Conservation (phyloP, 2,329 filamentous ascomycete species). For the Dothistroma pini region DNA sequence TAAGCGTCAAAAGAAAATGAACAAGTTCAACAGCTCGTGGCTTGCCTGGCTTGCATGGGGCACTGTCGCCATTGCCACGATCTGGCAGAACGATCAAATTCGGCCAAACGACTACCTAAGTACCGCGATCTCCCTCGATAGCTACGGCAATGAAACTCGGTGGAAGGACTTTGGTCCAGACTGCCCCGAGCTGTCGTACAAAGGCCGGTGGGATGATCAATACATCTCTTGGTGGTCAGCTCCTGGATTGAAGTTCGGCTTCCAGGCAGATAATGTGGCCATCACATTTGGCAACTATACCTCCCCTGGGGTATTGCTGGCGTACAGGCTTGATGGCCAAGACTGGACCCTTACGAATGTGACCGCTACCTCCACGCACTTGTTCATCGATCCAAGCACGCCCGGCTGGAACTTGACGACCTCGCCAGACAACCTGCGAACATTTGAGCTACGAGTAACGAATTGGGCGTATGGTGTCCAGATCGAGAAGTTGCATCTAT, state of each 20-base stretch:
- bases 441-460: slow-evolving; percentile 57
- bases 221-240: slow-evolving; percentile 52
- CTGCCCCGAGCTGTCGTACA: slow-evolving; percentile 56
- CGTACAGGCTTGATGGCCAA: slow-evolving; percentile 55
- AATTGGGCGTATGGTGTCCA: slow-evolving; percentile 61
- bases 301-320: slow-evolving; percentile 50
- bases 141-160: slow-evolving; percentile 31
- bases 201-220: slow-evolving; percentile 60
- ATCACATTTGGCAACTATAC: slow-evolving; percentile 54
- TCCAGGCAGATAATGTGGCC: slow-evolving; percentile 52
- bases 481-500: slow-evolving; percentile 52
- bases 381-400: slow-evolving; percentile 49
- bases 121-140: slow-evolving; percentile 33
- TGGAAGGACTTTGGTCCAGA: slow-evolving; percentile 52
- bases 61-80: slow-evolving; percentile 30
- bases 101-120: slow-evolving; percentile 40
- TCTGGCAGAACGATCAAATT: slow-evolving; percentile 44
- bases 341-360: slow-evolving; percentile 62
- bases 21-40: background rate
- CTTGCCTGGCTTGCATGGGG: background rate
- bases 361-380: slow-evolving; percentile 54
- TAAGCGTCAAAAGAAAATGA: background rate
- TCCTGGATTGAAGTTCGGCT: slow-evolving; percentile 54
- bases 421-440: slow-evolving; percentile 42
- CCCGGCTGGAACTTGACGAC: slow-evolving; percentile 45